These are phyloP conservation scores for Prunus mongolica DNA, from an alignment of 306 rosid species.

Conservation along the genomic window DNA sequence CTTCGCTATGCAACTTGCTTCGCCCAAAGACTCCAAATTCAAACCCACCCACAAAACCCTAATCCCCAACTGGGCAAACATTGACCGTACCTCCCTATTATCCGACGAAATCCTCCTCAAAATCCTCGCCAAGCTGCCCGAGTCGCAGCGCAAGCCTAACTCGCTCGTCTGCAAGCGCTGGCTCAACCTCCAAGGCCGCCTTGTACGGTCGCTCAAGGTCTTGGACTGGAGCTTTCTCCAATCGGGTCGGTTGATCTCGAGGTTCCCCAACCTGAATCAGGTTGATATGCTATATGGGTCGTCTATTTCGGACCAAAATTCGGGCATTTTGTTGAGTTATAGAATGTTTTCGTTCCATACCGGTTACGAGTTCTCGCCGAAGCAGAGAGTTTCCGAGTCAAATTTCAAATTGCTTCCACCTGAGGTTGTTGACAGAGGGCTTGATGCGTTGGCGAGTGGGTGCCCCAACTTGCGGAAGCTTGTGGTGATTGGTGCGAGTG, in stretches of 20 bases:
- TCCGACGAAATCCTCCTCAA: constrained; percentile 64
- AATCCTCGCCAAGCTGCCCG: constrained; percentile 58
- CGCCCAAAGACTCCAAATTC: constrained; percentile 28
- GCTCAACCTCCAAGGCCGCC: too few species aligned
- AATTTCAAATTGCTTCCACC: constrained; percentile 56
- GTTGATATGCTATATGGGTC: constrained; percentile 67
- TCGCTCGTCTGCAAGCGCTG: constrained; percentile 33
- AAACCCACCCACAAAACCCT: constrained; percentile 25
- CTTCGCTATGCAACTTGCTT: constrained; percentile 61
- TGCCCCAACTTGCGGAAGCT: constrained; percentile 83
- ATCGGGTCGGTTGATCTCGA: too few species aligned
- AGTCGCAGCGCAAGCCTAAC: constrained; percentile 51
- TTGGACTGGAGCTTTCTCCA: too few species aligned
- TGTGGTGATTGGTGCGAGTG: constrained; percentile 62
- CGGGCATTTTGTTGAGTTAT: constrained; percentile 49
- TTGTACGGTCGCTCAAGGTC: too few species aligned
- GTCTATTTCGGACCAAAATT: constrained; percentile 43
- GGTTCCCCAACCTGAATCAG: constrained; percentile 70
- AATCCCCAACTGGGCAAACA: constrained; percentile 30
- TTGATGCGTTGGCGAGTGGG: constrained; percentile 50
- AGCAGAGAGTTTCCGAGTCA: constrained; percentile 40
- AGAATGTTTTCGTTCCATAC: constrained; percentile 40
- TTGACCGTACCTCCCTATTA: constrained; percentile 51
- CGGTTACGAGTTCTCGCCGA: constrained; percentile 38
- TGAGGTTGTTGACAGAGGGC: constrained; percentile 71